phyloP scores from a whole-genome alignment of 495 filamentous ascomycete genomes.

The Hypomontagnella submonticulosa region DNA sequence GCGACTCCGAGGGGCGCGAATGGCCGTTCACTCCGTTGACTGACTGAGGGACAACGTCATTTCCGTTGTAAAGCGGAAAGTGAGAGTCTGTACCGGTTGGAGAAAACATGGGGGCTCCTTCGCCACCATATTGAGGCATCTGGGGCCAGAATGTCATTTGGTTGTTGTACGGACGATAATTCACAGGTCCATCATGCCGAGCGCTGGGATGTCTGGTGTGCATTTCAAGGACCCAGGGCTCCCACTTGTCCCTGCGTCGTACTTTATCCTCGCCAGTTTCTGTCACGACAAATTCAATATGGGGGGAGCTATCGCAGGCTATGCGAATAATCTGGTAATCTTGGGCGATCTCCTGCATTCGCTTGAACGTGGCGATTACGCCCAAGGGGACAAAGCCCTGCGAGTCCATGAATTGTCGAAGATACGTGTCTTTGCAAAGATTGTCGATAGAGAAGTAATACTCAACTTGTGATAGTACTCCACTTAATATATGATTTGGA shows the following conservation, averaged over 20 bases:
- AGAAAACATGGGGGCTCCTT: slow-evolving; percentile 46
- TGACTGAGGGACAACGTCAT: slow-evolving; percentile 49
- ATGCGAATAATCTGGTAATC: slow-evolving; percentile 78
- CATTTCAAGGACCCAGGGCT: slow-evolving; percentile 78
- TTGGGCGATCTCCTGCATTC: slow-evolving; percentile 76
- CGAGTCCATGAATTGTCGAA: slow-evolving; percentile 91
- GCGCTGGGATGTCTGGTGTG: slow-evolving; percentile 56
- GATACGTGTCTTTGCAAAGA: slow-evolving; percentile 90
- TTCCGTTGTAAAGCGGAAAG: slow-evolving; percentile 51
- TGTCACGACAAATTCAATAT: slow-evolving; percentile 74
- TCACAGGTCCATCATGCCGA: slow-evolving; percentile 55
- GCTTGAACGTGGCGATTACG: slow-evolving; percentile 83
- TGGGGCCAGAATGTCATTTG: slow-evolving; percentile 32
- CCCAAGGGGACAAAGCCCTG: slow-evolving; percentile 87
- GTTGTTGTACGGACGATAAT: slow-evolving; percentile 36
- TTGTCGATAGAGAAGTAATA: slow-evolving; percentile 99
- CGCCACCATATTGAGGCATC: slow-evolving; percentile 47
- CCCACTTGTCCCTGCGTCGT: slow-evolving; percentile 80
- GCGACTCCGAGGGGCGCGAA: slow-evolving; percentile 59
- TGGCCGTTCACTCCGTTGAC: slow-evolving; percentile 56
- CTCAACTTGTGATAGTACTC: slow-evolving; percentile 73
- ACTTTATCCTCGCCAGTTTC: slow-evolving; percentile 82
- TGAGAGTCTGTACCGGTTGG: slow-evolving; percentile 46
- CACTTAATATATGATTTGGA: slow-evolving; percentile 60
- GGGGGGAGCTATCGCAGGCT: slow-evolving; percentile 75